phyloP scores from a whole-genome alignment of 1,284 basidiomycete genomes.

The Mycosarcoma mackinlayi region DNA sequence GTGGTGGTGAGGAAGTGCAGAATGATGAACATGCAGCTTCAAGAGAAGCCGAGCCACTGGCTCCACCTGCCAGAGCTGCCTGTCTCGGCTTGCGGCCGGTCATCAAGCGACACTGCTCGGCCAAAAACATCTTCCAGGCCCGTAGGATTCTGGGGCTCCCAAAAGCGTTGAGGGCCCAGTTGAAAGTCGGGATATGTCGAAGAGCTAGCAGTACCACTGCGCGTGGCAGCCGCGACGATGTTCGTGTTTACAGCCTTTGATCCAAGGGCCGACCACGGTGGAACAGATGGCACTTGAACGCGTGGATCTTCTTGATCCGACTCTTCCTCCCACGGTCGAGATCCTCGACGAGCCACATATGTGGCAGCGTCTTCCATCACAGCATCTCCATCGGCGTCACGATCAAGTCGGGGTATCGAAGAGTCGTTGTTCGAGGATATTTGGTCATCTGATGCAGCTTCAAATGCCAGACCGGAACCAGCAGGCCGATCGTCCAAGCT shows the following conservation, averaged over 20 bases:
- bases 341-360: conserved; percentile 19
- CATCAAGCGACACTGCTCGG: conserved; percentile 33
- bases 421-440: background rate
- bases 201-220: background rate
- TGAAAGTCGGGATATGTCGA: conserved; percentile 31
- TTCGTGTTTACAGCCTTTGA: background rate
- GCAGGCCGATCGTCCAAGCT: conserved; percentile 26
- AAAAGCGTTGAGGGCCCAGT: conserved; percentile 56
- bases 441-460: background rate
- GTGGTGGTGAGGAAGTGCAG: too few relatives aligned
- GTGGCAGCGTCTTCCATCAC: conserved; percentile 38
- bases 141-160: conserved; percentile 50
- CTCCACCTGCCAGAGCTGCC: conserved; percentile 24
- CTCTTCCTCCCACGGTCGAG: conserved; percentile 21
- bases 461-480: background rate
- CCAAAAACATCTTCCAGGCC: conserved; percentile 61
- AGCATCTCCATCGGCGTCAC: conserved; percentile 35
- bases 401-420: background rate
- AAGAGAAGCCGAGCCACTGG: conserved; percentile 43
- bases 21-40: background rate
- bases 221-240: too few relatives aligned
- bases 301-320: conserved; percentile 4
- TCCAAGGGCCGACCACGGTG: conserved; percentile 1
- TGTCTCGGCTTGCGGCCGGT: conserved; percentile 1
- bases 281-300: background rate